A percentile compares a stretch with the other conserved stretches of the same genome.
Conservation (phyloP, 2,329 filamentous ascomycete genomes). For the Aplosporella prunicola region DNA sequence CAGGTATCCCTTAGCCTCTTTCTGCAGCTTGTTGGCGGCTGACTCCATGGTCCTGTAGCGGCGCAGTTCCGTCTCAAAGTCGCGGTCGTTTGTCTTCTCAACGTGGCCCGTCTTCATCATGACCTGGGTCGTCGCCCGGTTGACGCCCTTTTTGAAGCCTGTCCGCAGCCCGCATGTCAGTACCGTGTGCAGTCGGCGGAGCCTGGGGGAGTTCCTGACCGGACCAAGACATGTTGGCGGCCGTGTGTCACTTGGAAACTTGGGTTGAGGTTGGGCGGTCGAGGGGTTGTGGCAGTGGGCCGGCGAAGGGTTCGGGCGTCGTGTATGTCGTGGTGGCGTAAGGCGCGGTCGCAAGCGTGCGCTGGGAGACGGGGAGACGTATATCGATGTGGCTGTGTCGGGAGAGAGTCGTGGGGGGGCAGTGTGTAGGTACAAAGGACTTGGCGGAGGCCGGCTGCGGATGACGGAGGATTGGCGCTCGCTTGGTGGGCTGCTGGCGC, state of each 20-base stretch:
- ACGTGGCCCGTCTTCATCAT: conserved; percentile 99
- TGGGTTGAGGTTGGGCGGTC: background rate
- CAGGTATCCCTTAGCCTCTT: conserved; percentile 95
- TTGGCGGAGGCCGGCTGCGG: too few relatives aligned
- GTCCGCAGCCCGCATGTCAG: conserved; percentile 19
- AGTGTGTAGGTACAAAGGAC: too few relatives aligned
- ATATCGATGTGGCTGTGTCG: too few relatives aligned
- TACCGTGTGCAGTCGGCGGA: conserved; percentile 8
- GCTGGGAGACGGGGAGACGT: too few relatives aligned
- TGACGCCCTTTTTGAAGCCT: conserved; percentile 95
- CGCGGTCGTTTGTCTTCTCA: conserved; percentile 95
- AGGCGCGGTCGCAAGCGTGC: too few relatives aligned
- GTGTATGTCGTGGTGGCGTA: too few relatives aligned
- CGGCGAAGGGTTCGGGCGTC: background rate
- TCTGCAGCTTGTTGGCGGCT: conserved; percentile 82
- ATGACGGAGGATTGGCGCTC: too few relatives aligned
- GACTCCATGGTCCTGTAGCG: conserved; percentile 97
- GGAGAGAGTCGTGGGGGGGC: too few relatives aligned
- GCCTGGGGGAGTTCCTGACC: conserved; percentile 34
- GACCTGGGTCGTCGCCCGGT: conserved; percentile 96
- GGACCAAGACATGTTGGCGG: conserved; percentile 43
- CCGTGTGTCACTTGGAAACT: background rate
- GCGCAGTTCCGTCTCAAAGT: conserved; percentile 97
- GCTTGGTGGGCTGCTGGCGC: too few relatives aligned
- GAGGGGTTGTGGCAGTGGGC: conserved; percentile 5